Percentiles rank a stretch among this genome's conserved stretches.
phyloP scores from a whole-genome alignment of 495 filamentous ascomycete genomes.

The Wilcoxina mikolae region DNA sequence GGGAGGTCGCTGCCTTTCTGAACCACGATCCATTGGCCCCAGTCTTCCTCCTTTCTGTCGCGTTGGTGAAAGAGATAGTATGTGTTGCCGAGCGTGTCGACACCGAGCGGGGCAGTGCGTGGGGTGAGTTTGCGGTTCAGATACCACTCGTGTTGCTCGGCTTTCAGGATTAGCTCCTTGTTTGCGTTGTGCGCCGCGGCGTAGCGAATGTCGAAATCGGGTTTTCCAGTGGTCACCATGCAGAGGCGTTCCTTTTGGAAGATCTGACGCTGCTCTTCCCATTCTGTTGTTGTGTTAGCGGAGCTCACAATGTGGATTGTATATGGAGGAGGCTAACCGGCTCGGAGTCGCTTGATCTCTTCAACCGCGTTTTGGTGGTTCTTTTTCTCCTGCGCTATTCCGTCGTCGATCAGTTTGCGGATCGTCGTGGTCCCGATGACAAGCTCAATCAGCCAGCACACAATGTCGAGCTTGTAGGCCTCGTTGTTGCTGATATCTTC shows the following conservation, averaged over 20 bases:
- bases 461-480: constrained; percentile 10
- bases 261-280: constrained; percentile 19
- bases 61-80: constrained; percentile 24
- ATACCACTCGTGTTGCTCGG: constrained; percentile 18
- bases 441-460: constrained; percentile 11
- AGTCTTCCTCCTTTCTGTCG: constrained; percentile 23
- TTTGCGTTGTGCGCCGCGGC: constrained; percentile 15
- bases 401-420: constrained; percentile 14
- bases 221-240: constrained; percentile 11
- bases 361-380: constrained; percentile 6
- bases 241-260: constrained; percentile 20
- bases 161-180: constrained; percentile 15
- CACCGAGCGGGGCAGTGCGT: constrained; percentile 18
- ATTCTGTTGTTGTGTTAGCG: constrained; percentile 10
- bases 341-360: constrained; percentile 17
- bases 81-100: constrained; percentile 19
- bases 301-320: constrained; percentile 1
- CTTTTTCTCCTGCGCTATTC: constrained; percentile 12
- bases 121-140: constrained; percentile 12
- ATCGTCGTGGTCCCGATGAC: constrained; percentile 10
- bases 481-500: constrained; percentile 10
- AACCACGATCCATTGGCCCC: constrained; percentile 27
- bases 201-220: constrained; percentile 20
- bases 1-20: constrained; percentile 16
- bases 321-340: constrained; percentile 8